phyloP scores from a whole-genome alignment of 495 filamentous ascomycete genomes.

The Penicillium subrubescens region DNA sequence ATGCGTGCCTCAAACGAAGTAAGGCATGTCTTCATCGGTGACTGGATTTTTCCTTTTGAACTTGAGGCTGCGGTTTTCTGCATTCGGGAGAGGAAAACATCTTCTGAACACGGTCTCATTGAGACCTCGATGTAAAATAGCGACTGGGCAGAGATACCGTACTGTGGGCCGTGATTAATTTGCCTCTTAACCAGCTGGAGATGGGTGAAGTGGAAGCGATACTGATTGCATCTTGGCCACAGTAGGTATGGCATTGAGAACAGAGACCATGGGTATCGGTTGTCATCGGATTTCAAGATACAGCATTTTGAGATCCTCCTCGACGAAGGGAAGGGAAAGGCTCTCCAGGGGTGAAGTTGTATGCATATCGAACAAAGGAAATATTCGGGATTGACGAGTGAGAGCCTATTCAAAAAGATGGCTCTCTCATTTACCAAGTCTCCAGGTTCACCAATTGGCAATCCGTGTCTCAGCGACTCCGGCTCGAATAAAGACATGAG shows the following conservation, averaged over 20 bases:
- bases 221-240: neutral
- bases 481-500: neutral
- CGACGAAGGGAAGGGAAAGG: neutral
- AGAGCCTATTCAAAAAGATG: neutral
- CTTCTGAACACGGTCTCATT: neutral
- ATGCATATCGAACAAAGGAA: neutral
- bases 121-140: neutral
- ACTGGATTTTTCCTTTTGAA: neutral
- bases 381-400: neutral
- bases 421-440: neutral
- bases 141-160: neutral
- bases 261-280: neutral
- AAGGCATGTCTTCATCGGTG: neutral
- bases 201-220: neutral
- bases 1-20: neutral
- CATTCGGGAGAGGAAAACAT: neutral
- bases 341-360: neutral
- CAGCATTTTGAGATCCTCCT: neutral
- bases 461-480: neutral
- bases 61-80: neutral
- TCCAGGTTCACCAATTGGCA: neutral
- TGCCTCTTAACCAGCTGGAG: neutral
- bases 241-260: neutral
- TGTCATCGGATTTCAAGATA: neutral
- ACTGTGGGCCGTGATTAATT: neutral